These are phyloP conservation scores for Trametes gibbosa DNA, from an alignment of 768 basidiomycete species.

Conservation along the genomic window DNA sequence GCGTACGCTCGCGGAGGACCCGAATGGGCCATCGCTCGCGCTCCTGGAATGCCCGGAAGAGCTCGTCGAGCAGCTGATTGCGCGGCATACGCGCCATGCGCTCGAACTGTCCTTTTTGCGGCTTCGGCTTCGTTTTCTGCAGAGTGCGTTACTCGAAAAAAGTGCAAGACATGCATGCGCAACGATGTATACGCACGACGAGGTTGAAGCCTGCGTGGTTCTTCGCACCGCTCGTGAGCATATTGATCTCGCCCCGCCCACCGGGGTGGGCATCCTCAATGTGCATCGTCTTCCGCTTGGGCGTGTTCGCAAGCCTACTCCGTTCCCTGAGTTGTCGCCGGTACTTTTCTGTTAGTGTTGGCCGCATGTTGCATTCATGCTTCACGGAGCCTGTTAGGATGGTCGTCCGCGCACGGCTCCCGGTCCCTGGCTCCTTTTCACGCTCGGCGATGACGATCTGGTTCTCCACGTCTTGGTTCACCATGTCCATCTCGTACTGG, in stretches of 20 bases:
- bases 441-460: slow-evolving; percentile 83
- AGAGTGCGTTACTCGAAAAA: slow-evolving; percentile 1
- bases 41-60: slow-evolving; percentile 77
- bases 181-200: slow-evolving; percentile 46
- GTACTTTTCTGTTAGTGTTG: slow-evolving; percentile 65
- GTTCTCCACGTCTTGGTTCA: slow-evolving; percentile 81
- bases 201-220: slow-evolving; percentile 64
- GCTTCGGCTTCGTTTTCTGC: slow-evolving; percentile 68
- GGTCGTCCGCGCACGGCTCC: slow-evolving; percentile 64
- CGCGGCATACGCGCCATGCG: slow-evolving; percentile 90
- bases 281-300: slow-evolving; percentile 61
- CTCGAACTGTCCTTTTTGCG: slow-evolving; percentile 70
- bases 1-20: slow-evolving; percentile 70
- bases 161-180: too few species aligned
- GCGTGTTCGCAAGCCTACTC: slow-evolving; percentile 63
- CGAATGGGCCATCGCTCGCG: slow-evolving; percentile 82
- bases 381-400: slow-evolving; percentile 78
- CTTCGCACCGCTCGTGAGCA: slow-evolving; percentile 73
- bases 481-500: slow-evolving; percentile 86
- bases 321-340: slow-evolving; percentile 71
- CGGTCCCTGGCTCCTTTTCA: slow-evolving; percentile 56
- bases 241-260: slow-evolving; percentile 71
- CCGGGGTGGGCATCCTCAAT: slow-evolving; percentile 73
- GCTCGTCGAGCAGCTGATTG: slow-evolving; percentile 81
- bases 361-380: slow-evolving; percentile 75